Evolutionary conservation across 305 asterid genomes (phyloP).

Genomic region (Fraxinus paxiana): DNA sequence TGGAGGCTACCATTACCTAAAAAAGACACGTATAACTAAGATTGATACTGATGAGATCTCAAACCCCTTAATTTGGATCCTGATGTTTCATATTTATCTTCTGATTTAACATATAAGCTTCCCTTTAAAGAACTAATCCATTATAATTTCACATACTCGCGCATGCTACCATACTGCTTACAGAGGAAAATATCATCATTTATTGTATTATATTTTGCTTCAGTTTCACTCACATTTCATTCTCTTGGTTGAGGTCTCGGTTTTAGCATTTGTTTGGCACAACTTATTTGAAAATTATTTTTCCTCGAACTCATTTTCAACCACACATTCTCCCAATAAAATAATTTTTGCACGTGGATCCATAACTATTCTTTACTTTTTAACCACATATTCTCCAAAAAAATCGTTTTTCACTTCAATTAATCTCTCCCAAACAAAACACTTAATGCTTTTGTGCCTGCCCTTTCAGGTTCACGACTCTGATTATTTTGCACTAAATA

Average conservation of each 20-base stretch:
- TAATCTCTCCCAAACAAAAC: not conserved
- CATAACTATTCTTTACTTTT: not conserved
- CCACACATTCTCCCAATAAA: not conserved
- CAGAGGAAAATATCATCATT: slow-evolving; percentile 9
- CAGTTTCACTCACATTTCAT: slow-evolving; percentile 4
- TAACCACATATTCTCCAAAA: not conserved
- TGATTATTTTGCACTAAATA: slow-evolving; percentile 53
- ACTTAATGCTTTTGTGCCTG: slow-evolving; percentile 18
- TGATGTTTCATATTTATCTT: slow-evolving; percentile 1
- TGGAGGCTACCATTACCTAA: slow-evolving; percentile 15
- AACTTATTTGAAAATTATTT: not conserved
- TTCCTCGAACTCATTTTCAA: not conserved
- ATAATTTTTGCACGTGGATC: not conserved
- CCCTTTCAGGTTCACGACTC: slow-evolving; percentile 57
- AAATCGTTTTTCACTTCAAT: not conserved
- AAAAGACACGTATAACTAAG: not conserved
- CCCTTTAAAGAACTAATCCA: not conserved
- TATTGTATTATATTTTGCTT: slow-evolving; percentile 18
- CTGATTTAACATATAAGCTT: not conserved
- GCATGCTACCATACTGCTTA: slow-evolving; percentile 9
- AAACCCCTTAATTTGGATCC: slow-evolving; percentile 6
- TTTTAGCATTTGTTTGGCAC: not conserved
- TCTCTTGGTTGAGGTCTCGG: slow-evolving; percentile 23
- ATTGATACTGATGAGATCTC: not conserved
- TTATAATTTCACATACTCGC: slow-evolving; percentile 14